Evolutionary conservation across 768 basidiomycete genomes (phyloP).

Genomic region (Leucosporidium scottii): DNA sequence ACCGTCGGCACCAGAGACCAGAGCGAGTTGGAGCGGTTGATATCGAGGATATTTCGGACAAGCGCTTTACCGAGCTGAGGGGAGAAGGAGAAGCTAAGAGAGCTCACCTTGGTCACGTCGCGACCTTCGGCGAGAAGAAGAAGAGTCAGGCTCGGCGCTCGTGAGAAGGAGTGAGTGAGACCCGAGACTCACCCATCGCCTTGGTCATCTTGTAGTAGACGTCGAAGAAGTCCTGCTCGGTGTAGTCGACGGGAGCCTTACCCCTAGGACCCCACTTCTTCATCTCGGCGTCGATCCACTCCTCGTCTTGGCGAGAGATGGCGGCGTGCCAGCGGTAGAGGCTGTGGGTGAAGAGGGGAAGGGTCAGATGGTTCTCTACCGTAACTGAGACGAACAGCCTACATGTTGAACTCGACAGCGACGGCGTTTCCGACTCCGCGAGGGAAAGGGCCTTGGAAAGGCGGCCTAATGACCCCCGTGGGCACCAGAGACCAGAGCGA

Average conservation of each 20-base stretch:
- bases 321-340: slow-evolving; percentile 43
- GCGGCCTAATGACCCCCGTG: slow-evolving; percentile 18
- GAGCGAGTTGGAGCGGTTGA: slow-evolving; percentile 19
- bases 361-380: background rate
- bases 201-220: background rate
- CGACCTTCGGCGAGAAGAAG: too few species aligned
- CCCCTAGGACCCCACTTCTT: too few species aligned
- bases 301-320: slow-evolving; percentile 40
- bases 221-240: background rate
- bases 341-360: slow-evolving; percentile 9
- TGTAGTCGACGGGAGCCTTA: background rate
- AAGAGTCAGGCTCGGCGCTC: too few species aligned
- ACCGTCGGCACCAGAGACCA: slow-evolving; percentile 27
- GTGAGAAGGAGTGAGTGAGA: too few species aligned
- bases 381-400: background rate
- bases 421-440: slow-evolving; percentile 26
- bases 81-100: too few species aligned
- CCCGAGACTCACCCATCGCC: background rate
- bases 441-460: slow-evolving; percentile 1
- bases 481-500: slow-evolving; percentile 28
- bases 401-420: slow-evolving; percentile 25
- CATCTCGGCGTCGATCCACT: slow-evolving; percentile 40
- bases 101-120: too few species aligned
- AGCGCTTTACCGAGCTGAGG: too few species aligned
- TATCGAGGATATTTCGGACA: slow-evolving; percentile 31